Evolutionary conservation across 768 basidiomycete species (phyloP).

Genomic region (Aureoboletus auriporus): DNA sequence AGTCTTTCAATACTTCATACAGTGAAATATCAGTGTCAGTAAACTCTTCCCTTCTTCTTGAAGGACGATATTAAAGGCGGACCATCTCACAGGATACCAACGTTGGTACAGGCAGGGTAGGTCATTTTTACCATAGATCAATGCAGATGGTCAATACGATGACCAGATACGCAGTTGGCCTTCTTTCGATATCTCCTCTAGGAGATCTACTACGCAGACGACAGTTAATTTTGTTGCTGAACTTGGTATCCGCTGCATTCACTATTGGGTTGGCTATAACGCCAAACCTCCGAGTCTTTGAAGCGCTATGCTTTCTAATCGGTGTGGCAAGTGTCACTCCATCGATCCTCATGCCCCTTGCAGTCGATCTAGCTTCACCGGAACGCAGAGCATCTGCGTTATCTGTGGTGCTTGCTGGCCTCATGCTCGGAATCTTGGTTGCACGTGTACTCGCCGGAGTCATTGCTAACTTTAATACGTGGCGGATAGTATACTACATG

Average conservation of each 20-base stretch:
- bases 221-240: conserved; percentile 59
- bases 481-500: conserved; percentile 76
- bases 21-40: conserved; percentile 31
- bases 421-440: conserved; percentile 69
- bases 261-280: conserved; percentile 73
- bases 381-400: conserved; percentile 70
- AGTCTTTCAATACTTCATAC: conserved; percentile 37
- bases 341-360: conserved; percentile 69
- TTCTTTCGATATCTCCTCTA: conserved; percentile 73
- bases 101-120: conserved; percentile 66
- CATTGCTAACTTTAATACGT: conserved; percentile 66
- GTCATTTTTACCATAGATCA: not conserved
- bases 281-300: conserved; percentile 52
- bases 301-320: conserved; percentile 64
- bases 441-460: conserved; percentile 75
- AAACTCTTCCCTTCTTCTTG: not conserved
- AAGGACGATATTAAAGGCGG: not conserved
- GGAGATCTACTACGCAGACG: conserved; percentile 81
- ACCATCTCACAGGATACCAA: conserved; percentile 48
- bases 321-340: conserved; percentile 68
- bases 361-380: conserved; percentile 79
- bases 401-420: conserved; percentile 64
- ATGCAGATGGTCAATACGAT: not conserved
- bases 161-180: conserved; percentile 62
- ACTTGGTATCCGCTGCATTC: conserved; percentile 50